Percentiles rank a stretch among this genome's conserved stretches.
Conservation (phyloP, 345 rosid genomes). For the Corchorus olitorius region DNA sequence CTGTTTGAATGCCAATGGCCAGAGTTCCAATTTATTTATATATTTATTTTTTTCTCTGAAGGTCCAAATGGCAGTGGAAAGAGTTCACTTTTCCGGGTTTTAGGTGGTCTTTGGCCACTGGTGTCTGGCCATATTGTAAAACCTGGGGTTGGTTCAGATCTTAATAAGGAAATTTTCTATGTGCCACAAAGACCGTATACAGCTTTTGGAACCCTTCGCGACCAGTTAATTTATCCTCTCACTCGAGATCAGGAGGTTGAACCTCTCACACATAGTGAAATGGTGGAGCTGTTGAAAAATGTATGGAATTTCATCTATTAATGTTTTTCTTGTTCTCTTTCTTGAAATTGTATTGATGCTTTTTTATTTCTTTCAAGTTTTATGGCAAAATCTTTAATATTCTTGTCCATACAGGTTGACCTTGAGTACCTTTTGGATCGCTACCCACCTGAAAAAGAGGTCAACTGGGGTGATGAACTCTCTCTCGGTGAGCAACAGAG, state of each 20-base stretch:
- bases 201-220: slow-evolving; percentile 96
- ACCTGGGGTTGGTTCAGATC: slow-evolving; percentile 99
- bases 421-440: slow-evolving; percentile 92
- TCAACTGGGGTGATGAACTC: slow-evolving; percentile 96
- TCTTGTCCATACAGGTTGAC: slow-evolving; percentile 65
- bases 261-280: slow-evolving; percentile 68
- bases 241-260: slow-evolving; percentile 70
- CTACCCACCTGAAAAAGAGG: slow-evolving; percentile 83
- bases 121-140: slow-evolving; percentile 91
- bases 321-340: slow-evolving; percentile 1
- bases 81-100: slow-evolving; percentile 98
- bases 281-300: slow-evolving; percentile 91
- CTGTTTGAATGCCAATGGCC: neutral
- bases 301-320: slow-evolving; percentile 41
- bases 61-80: slow-evolving; percentile 99
- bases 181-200: slow-evolving; percentile 99
- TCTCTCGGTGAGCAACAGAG: slow-evolving; percentile 99
- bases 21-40: neutral
- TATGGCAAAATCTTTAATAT: slow-evolving; percentile 10
- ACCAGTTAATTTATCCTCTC: slow-evolving; percentile 97
- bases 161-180: slow-evolving; percentile 95
- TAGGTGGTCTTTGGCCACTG: slow-evolving; percentile 99
- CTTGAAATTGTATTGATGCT: neutral
- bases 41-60: slow-evolving; percentile 34
- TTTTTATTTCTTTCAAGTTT: slow-evolving; percentile 15